phyloP scores from a whole-genome alignment of 257 asterid genomes.

The Thymus quinquecostatus region DNA sequence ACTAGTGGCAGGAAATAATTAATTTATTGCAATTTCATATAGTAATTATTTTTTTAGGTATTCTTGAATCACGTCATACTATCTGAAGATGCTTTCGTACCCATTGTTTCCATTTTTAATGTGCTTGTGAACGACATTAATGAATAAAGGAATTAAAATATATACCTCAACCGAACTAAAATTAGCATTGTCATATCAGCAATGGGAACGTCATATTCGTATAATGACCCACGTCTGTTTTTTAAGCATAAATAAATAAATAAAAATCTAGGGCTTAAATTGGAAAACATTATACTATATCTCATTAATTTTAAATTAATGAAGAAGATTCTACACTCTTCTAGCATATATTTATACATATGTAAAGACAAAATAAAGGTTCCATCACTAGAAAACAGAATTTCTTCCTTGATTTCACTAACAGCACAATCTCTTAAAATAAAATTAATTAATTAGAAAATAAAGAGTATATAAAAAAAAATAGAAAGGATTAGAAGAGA shows the following conservation, averaged over 20 bases:
- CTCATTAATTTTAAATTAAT: constrained; percentile 1
- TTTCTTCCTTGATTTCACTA: constrained; percentile 29
- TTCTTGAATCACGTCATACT: not conserved
- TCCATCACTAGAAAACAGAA: constrained; percentile 28
- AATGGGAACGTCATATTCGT: too few species aligned
- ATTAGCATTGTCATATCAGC: too few species aligned
- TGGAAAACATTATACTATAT: not conserved
- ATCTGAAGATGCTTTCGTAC: not conserved
- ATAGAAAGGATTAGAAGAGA: not conserved
- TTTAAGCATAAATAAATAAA: not conserved
- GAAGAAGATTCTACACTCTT: not conserved
- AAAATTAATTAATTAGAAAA: not conserved
- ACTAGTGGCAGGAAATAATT: not conserved
- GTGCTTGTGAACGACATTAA: too few species aligned
- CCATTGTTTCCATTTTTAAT: too few species aligned
- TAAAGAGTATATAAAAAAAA: not conserved
- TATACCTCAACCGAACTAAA: too few species aligned
- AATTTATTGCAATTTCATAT: too few species aligned
- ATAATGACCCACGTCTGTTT: not conserved
- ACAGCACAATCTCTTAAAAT: not conserved
- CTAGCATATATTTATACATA: not conserved
- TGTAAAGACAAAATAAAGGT: constrained; percentile 27
- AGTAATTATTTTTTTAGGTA: not conserved
- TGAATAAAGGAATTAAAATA: too few species aligned
- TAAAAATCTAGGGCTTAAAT: not conserved